Evolutionary conservation across 139 green algal genomes (phyloP).

Genomic region (Coelastrella sp.): DNA sequence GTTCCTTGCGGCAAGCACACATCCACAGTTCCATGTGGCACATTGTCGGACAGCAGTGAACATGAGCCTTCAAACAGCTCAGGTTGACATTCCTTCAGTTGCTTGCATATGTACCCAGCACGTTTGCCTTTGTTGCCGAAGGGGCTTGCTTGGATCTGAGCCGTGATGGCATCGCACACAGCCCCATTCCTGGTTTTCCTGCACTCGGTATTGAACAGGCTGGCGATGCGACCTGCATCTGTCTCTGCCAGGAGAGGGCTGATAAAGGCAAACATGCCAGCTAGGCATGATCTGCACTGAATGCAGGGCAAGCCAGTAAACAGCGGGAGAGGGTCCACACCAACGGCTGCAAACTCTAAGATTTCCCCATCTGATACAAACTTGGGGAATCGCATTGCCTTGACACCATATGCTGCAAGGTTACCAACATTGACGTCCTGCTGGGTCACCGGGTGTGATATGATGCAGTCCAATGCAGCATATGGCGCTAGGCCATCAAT

Average conservation of each 20-base stretch:
- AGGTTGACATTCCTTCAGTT: slow-evolving; percentile 1
- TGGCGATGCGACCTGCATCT: neutral
- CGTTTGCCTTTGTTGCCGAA: slow-evolving; percentile 26
- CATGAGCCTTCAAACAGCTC: neutral
- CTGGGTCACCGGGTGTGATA: neutral
- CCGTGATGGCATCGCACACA: neutral
- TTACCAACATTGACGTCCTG: neutral
- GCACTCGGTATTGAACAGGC: neutral
- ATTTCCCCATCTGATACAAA: neutral
- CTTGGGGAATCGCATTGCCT: neutral
- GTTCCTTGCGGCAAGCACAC: neutral
- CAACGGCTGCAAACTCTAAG: neutral
- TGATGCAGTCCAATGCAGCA: neutral
- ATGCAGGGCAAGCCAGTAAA: slow-evolving; percentile 10
- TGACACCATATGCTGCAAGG: neutral
- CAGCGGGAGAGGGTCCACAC: neutral
- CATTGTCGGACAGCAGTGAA: neutral
- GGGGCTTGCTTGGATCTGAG: neutral
- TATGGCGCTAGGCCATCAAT: neutral
- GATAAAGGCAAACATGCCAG: neutral
- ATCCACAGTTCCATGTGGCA: neutral
- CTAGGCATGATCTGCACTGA: slow-evolving; percentile 4
- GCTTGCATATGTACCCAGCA: neutral
- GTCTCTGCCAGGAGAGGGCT: neutral
- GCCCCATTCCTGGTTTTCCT: neutral